phyloP scores from a whole-genome alignment of 2,329 filamentous ascomycete species.

The Ophiostoma ulmi region DNA sequence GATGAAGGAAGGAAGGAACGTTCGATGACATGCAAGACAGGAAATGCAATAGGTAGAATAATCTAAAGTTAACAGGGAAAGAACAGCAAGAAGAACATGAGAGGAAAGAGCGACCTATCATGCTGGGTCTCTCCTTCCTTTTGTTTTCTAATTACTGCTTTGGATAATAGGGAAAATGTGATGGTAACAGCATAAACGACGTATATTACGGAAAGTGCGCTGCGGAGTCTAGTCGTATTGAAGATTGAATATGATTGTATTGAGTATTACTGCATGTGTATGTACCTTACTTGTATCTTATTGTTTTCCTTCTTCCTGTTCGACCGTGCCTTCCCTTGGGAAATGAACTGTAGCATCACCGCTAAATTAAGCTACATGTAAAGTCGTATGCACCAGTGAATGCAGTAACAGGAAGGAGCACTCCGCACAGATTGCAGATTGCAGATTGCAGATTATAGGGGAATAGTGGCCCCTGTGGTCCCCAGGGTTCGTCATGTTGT shows the following conservation, averaged over 20 bases:
- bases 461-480: slow-evolving; percentile 10
- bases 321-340: slow-evolving; percentile 19
- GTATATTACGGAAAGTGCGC: slow-evolving; percentile 9
- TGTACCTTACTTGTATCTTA: neutral
- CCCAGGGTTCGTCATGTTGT: slow-evolving; percentile 8
- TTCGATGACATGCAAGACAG: neutral
- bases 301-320: slow-evolving; percentile 9
- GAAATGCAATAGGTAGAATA: neutral
- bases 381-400: neutral
- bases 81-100: neutral
- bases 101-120: neutral
- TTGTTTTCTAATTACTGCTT: slow-evolving; percentile 9
- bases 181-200: slow-evolving; percentile 13
- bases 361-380: slow-evolving; percentile 20
- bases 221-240: slow-evolving; percentile 16
- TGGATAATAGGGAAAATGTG: neutral
- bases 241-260: neutral
- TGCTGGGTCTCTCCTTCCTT: slow-evolving; percentile 1
- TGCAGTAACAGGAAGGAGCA: slow-evolving; percentile 13
- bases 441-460: slow-evolving; percentile 17
- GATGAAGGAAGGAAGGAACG: slow-evolving; percentile 6
- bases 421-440: slow-evolving; percentile 3
- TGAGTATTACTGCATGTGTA: neutral
- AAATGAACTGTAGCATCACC: slow-evolving; percentile 23
- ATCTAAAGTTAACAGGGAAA: neutral